Conservation (phyloP, 805 yeast genomes). For the Torulaspora indica region DNA sequence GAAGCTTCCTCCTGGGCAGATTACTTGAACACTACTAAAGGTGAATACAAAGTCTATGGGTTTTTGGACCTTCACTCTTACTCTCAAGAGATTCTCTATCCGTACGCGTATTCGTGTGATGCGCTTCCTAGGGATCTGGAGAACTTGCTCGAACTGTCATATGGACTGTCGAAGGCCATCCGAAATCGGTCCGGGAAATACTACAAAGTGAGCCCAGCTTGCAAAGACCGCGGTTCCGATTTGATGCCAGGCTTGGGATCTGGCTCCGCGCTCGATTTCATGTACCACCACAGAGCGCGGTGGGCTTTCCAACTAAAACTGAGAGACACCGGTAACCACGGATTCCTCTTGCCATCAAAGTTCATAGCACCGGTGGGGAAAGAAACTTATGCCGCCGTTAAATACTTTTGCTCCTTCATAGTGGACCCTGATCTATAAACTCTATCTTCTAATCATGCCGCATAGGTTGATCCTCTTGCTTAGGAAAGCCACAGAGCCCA, state of each 20-base stretch:
- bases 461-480: conserved; percentile 12
- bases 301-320: conserved; percentile 84
- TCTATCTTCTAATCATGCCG: conserved; percentile 4
- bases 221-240: conserved; percentile 73
- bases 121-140: conserved; percentile 74
- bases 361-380: conserved; percentile 71
- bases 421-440: conserved; percentile 40
- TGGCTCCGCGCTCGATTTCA: conserved; percentile 75
- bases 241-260: conserved; percentile 69
- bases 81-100: conserved; percentile 76
- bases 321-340: conserved; percentile 78
- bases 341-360: conserved; percentile 69
- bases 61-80: conserved; percentile 81
- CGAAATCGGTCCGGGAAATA: conserved; percentile 57
- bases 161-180: conserved; percentile 72
- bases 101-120: conserved; percentile 75
- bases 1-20: conserved; percentile 50
- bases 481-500: conserved; percentile 7
- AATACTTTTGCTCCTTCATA: conserved; percentile 58
- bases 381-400: conserved; percentile 65
- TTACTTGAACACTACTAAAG: conserved; percentile 41
- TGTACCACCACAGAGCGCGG: conserved; percentile 75
- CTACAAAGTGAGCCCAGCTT: conserved; percentile 71
- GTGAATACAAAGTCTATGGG: conserved; percentile 61
- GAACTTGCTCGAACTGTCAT: conserved; percentile 73